A percentile compares a stretch with the other conserved stretches of the same genome.
Evolutionary conservation across 352 stramenopile species (phyloP).

Genomic region (Saprolegnia parasitica): DNA sequence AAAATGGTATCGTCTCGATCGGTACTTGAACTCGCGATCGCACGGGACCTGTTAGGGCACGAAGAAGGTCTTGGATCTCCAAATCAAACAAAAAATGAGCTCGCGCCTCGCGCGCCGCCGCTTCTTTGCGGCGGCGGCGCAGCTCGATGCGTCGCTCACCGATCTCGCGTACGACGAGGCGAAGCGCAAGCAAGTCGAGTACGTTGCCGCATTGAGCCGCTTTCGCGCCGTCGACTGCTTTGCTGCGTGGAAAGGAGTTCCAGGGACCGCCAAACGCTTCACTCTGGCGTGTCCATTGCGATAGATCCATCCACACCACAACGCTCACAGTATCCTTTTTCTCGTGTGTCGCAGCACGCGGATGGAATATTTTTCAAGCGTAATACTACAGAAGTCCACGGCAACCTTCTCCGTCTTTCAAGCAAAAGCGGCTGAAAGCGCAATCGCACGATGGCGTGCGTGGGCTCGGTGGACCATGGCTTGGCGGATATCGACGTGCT

Average conservation of each 20-base stretch:
- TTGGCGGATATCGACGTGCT: too few species aligned
- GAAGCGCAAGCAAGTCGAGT: not conserved
- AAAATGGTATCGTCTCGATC: conserved; percentile 10
- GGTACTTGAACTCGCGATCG: not conserved
- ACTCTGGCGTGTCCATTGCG: not conserved
- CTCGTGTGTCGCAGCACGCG: too few species aligned
- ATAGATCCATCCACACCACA: too few species aligned
- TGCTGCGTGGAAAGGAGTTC: conserved; percentile 5
- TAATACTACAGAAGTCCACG: too few species aligned
- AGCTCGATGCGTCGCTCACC: not conserved
- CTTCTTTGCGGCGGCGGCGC: not conserved
- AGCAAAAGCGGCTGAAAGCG: too few species aligned
- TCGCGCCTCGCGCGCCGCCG: not conserved
- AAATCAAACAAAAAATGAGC: conserved; percentile 19
- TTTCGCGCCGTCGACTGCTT: not conserved
- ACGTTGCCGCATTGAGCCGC: not conserved
- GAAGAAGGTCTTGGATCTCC: conserved; percentile 12
- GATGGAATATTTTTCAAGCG: too few species aligned
- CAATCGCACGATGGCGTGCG: too few species aligned
- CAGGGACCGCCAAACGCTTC: not conserved
- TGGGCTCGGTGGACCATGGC: too few species aligned
- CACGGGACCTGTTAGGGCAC: not conserved
- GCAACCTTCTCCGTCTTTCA: too few species aligned
- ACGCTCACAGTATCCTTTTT: too few species aligned
- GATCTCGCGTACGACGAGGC: conserved; percentile 1